Evolutionary conservation across 345 rosid genomes (phyloP).

Genomic region (Eucalyptus erythrocorys): DNA sequence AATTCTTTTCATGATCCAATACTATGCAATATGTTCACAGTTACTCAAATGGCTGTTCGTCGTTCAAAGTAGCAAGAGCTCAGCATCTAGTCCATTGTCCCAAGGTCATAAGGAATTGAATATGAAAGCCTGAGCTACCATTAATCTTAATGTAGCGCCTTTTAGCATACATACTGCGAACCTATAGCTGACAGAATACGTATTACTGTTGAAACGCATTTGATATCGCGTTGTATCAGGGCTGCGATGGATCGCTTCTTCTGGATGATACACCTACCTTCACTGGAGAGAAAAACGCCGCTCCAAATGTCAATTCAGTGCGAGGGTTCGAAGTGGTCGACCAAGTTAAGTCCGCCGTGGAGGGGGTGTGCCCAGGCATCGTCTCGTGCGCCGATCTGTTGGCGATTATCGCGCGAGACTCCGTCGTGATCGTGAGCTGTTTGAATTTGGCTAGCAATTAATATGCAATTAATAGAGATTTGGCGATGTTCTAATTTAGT

Average conservation of each 20-base stretch:
- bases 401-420: conserved; percentile 38
- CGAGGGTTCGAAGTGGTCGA: conserved; percentile 33
- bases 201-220: not conserved
- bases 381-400: conserved; percentile 47
- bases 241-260: conserved; percentile 46
- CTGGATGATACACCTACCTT: conserved; percentile 32
- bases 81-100: not conserved
- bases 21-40: not conserved
- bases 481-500: not conserved
- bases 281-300: conserved; percentile 41
- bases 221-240: conserved; percentile 1
- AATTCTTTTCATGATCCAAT: not conserved
- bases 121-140: not conserved
- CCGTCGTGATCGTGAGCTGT: conserved; percentile 13
- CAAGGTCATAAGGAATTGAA: not conserved
- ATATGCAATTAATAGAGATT: not conserved
- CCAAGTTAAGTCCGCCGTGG: conserved; percentile 26
- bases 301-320: conserved; percentile 19
- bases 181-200: not conserved
- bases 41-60: not conserved
- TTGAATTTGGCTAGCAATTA: not conserved
- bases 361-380: conserved; percentile 28
- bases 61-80: not conserved
- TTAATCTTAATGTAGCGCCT: not conserved
- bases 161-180: not conserved